phyloP scores from a whole-genome alignment of 768 basidiomycete species.

The Clitopilus hobsonii region DNA sequence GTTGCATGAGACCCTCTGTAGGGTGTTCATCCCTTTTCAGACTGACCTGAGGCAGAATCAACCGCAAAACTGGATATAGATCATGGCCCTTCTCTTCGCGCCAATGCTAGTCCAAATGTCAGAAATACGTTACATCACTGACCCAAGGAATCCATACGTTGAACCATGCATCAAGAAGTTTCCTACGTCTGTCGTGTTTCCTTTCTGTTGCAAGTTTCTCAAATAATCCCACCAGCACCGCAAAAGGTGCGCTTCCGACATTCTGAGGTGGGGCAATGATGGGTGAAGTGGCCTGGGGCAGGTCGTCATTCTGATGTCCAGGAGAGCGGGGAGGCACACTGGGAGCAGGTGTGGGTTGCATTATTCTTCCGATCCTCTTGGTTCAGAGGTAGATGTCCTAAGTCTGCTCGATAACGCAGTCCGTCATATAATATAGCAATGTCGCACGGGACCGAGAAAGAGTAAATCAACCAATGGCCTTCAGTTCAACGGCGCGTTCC shows the following conservation, averaged over 20 bases:
- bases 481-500: too few relatives aligned
- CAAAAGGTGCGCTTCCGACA: constrained; percentile 64
- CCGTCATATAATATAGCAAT: not conserved
- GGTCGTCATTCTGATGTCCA: constrained; percentile 9
- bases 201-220: constrained; percentile 68
- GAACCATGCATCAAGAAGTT: constrained; percentile 74
- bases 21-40: not conserved
- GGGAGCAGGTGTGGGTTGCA: constrained; percentile 68
- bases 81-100: constrained; percentile 81
- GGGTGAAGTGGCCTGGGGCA: constrained; percentile 23
- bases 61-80: constrained; percentile 83
- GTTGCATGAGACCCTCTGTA: not conserved
- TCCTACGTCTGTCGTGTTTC: constrained; percentile 70
- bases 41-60: constrained; percentile 86
- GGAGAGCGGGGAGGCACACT: constrained; percentile 54
- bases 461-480: too few relatives aligned
- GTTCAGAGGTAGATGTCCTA: too few relatives aligned
- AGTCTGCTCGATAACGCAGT: too few relatives aligned
- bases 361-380: too few relatives aligned
- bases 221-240: constrained; percentile 66
- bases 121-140: constrained; percentile 3
- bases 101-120: constrained; percentile 59
- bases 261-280: constrained; percentile 51
- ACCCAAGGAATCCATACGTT: constrained; percentile 45
- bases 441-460: constrained; percentile 2